phyloP scores from a whole-genome alignment of 1,284 basidiomycete genomes.

The Puccinia horiana region DNA sequence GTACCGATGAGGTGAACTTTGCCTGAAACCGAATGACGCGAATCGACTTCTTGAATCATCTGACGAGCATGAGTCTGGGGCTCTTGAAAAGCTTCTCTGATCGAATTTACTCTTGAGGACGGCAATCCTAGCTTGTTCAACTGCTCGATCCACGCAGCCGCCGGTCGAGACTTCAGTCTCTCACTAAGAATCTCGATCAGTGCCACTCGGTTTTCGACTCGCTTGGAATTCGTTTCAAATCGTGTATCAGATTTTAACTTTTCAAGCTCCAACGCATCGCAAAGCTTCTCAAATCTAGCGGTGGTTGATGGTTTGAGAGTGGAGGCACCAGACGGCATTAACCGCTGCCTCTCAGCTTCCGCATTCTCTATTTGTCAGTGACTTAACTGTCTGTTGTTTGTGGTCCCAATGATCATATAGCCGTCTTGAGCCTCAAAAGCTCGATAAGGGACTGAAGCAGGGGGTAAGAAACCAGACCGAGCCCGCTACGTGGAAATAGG shows the following conservation, averaged over 20 bases:
- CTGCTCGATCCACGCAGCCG: constrained; percentile 72
- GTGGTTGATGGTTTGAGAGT: background rate
- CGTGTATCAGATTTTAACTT: constrained; percentile 66
- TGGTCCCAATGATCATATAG: constrained; percentile 91
- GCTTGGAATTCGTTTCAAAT: constrained; percentile 72
- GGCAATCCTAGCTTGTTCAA: constrained; percentile 82
- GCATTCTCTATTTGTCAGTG: constrained; percentile 14
- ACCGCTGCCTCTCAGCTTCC: constrained; percentile 9
- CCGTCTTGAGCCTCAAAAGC: constrained; percentile 84
- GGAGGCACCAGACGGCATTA: background rate
- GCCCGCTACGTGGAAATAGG: background rate
- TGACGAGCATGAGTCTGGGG: constrained; percentile 75
- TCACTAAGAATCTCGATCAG: constrained; percentile 72
- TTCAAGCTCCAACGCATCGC: constrained; percentile 65
- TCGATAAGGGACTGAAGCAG: constrained; percentile 78
- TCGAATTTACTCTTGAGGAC: constrained; percentile 89
- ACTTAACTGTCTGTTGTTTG: constrained; percentile 79
- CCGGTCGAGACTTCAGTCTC: constrained; percentile 64
- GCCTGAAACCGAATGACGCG: constrained; percentile 73
- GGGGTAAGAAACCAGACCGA: background rate
- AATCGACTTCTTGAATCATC: constrained; percentile 67
- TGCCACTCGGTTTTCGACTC: constrained; percentile 74
- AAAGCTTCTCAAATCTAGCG: constrained; percentile 69
- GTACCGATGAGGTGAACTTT: constrained; percentile 69
- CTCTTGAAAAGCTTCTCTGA: constrained; percentile 84